Evolutionary conservation across 495 filamentous ascomycete genomes (phyloP), one percentile per base, ranked within the genome.

Genomic region (Alectoria sarmentosa): DNA sequence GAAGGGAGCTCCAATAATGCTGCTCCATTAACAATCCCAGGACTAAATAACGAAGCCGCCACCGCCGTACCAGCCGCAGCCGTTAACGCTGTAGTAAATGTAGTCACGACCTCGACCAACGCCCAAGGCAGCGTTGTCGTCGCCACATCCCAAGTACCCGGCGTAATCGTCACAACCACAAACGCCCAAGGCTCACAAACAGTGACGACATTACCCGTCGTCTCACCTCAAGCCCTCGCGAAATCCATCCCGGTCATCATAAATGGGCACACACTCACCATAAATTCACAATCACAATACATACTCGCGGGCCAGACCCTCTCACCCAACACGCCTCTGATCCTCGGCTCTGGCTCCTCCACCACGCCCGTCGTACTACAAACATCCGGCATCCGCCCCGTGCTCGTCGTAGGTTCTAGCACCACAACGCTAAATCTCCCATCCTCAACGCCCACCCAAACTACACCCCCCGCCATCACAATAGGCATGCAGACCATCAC

Each of bases 361-460:
- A 26, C 36, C 1, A 60, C 57, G 37, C 36, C 57, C 11, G 8
- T 60, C 36, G 2, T 60, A 21, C 26, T 60, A 1, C 57, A 60
- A 60, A 60, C 57, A 26, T 26, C 57, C 7, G 39, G 39, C 0
- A 13, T 19, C 28, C 36, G 26, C 4, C 36, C 57, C n/a, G 57
- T 60, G 26, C 57, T 60, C n/a, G 19, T 60, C 0, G n/a, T 60
- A 21, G 57, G 57, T 13, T 60, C 57, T 4, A 60, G 57, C 57
- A 60, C 57, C 57, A 39, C 57, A 42, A 60, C 57, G 5, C 30
- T 55, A 7, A 26, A 54, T 8, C 30, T 55, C 2, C 52, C 28
- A 3, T n/a, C 28, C 7, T 6, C 52, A 3, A 55, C 52, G 1
- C 13, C 52, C 21, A 34, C 52, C 28, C 9, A 28, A 32, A 55